Evolutionary conservation across 352 stramenopile species (phyloP).

Genomic region (Globisporangium spiculum): DNA sequence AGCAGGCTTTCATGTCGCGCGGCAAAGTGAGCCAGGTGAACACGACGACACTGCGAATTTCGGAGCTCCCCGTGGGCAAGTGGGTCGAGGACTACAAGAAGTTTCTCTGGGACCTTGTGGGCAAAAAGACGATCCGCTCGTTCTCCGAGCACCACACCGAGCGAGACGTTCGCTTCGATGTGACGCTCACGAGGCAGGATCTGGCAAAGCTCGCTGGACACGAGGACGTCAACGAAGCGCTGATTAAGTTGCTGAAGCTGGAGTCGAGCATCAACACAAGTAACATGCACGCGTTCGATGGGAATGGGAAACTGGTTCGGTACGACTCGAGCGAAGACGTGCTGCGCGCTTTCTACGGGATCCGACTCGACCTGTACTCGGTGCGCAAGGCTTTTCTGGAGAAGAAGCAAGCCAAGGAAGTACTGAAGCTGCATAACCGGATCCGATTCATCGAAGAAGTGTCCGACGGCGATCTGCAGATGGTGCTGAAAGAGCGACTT

Average conservation of each 20-base stretch:
- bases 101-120: conserved; percentile 92
- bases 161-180: conserved; percentile 77
- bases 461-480: conserved; percentile 89
- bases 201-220: conserved; percentile 62
- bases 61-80: conserved; percentile 95
- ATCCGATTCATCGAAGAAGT: conserved; percentile 97
- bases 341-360: conserved; percentile 92
- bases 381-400: conserved; percentile 81
- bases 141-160: conserved; percentile 99
- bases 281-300: conserved; percentile 98
- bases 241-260: conserved; percentile 94
- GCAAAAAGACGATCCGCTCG: conserved; percentile 75
- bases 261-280: conserved; percentile 91
- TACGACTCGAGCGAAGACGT: conserved; percentile 91
- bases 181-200: conserved; percentile 69
- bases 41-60: conserved; percentile 94
- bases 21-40: conserved; percentile 77
- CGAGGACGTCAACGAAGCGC: conserved; percentile 33
- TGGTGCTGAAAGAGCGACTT: conserved; percentile 79
- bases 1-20: conserved; percentile 72
- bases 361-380: conserved; percentile 89
- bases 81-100: conserved; percentile 99
- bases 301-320: conserved; percentile 88
- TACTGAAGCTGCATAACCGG: conserved; percentile 93
- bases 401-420: conserved; percentile 79